A percentile compares a stretch with the other conserved stretches of the same genome.
phyloP scores from a whole-genome alignment of 2,329 filamentous ascomycete genomes.

The Neopestalotiopsis sp. region DNA sequence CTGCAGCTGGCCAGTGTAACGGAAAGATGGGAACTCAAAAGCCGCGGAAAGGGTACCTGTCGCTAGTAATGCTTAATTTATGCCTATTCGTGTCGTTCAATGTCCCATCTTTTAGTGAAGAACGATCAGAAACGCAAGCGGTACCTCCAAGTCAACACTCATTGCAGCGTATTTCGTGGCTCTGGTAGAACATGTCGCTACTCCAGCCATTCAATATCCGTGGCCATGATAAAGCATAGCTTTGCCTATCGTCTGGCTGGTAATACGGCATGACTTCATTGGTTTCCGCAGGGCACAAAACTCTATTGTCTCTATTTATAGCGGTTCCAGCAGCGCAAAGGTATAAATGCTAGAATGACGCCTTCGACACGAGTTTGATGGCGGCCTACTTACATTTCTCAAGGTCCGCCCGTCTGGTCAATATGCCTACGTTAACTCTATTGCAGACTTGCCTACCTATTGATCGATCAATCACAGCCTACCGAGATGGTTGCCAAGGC shows the following conservation, averaged over 20 bases:
- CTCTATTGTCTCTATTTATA: not conserved
- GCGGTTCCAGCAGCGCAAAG: not conserved
- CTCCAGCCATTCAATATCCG: too few species aligned
- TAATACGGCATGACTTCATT: too few species aligned
- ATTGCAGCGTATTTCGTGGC: too few species aligned
- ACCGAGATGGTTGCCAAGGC: too few species aligned
- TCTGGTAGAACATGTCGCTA: too few species aligned
- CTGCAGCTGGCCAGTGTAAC: conserved; percentile 34
- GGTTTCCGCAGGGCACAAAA: not conserved
- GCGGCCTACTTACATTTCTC: not conserved
- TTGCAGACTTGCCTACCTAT: too few species aligned
- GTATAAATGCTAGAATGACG: not conserved
- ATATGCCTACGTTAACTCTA: not conserved
- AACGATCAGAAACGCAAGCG: not conserved
- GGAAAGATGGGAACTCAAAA: conserved; percentile 2
- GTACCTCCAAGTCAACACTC: too few species aligned
- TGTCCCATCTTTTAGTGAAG: not conserved
- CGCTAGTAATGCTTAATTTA: not conserved
- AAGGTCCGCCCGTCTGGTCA: not conserved
- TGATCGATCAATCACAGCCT: too few species aligned
- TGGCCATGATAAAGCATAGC: too few species aligned
- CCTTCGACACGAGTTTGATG: not conserved
- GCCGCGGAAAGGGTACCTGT: not conserved
- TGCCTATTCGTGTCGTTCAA: not conserved
- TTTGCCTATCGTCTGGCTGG: too few species aligned